Evolutionary conservation across 1,139 yeast genomes (phyloP).

Genomic region (Pichia sp.): DNA sequence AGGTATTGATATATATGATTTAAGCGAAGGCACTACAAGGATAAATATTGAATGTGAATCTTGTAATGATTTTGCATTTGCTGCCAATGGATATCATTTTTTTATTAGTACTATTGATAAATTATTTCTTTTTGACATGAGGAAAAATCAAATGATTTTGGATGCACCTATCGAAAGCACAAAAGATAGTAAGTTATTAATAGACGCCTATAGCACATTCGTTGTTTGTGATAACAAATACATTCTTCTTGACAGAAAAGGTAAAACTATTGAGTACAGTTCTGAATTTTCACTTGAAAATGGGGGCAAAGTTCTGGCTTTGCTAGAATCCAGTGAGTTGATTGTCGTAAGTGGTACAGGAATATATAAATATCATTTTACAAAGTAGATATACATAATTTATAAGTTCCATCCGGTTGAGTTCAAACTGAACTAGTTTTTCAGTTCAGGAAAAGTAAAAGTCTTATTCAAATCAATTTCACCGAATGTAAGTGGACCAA

Average conservation of each 20-base stretch:
- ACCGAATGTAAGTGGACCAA: constrained; percentile 76
- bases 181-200: background rate
- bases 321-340: background rate
- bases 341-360: background rate
- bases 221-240: constrained; percentile 1
- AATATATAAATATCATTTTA: background rate
- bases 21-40: constrained; percentile 10
- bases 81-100: constrained; percentile 13
- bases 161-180: background rate
- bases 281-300: background rate
- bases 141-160: constrained; percentile 7
- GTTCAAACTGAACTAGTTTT: too few relatives aligned
- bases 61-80: constrained; percentile 18
- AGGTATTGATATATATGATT: constrained; percentile 36
- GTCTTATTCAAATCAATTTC: constrained; percentile 37
- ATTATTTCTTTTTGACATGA: constrained; percentile 8
- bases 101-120: constrained; percentile 1
- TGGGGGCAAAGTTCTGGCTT: background rate
- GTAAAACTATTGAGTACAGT: constrained; percentile 2
- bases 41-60: constrained; percentile 21
- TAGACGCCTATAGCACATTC: constrained; percentile 5
- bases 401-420: too few relatives aligned
- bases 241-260: constrained; percentile 5
- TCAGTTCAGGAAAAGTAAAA: constrained; percentile 26
- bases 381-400: too few relatives aligned